A percentile compares a stretch with the other conserved stretches of the same genome.
These are phyloP conservation scores for Oryza punctata DNA, from an alignment of 176 grass and related monocot genomes.

Conservation along the genomic window DNA sequence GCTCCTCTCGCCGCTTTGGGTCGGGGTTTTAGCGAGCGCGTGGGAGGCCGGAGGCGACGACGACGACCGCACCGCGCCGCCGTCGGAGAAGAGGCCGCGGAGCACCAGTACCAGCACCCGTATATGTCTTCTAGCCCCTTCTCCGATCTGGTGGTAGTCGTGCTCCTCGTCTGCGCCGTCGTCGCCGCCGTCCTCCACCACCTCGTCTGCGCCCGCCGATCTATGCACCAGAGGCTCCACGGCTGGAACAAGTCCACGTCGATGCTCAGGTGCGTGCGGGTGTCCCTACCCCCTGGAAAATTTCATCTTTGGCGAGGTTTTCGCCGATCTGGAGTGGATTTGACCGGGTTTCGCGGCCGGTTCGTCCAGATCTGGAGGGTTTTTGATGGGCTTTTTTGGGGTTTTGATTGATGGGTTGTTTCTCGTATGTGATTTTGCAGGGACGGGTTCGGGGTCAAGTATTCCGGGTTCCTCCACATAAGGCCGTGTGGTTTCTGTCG, in stretches of 20 bases:
- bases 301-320: neutral
- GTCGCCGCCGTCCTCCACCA: constrained; percentile 41
- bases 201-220: constrained; percentile 46
- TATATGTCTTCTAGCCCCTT: constrained; percentile 86
- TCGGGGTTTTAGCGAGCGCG: constrained; percentile 75
- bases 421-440: constrained; percentile 36
- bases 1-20: constrained; percentile 52
- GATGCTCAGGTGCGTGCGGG: constrained; percentile 69
- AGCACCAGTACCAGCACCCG: constrained; percentile 21
- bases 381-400: constrained; percentile 27
- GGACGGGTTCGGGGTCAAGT: constrained; percentile 89
- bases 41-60: constrained; percentile 52
- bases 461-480: constrained; percentile 97
- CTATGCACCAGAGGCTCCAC: constrained; percentile 60
- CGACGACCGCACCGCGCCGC: constrained; percentile 28
- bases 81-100: constrained; percentile 29
- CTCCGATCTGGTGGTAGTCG: constrained; percentile 58
- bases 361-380: constrained; percentile 35
- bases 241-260: constrained; percentile 71
- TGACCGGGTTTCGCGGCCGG: constrained; percentile 27
- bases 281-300: neutral
- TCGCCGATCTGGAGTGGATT: constrained; percentile 37
- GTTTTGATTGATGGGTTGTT: constrained; percentile 26
- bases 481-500: constrained; percentile 55
- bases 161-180: constrained; percentile 42